These are phyloP conservation scores for Phialophora chinensis DNA, from an alignment of 2,329 filamentous ascomycete species.

Conservation along the genomic window DNA sequence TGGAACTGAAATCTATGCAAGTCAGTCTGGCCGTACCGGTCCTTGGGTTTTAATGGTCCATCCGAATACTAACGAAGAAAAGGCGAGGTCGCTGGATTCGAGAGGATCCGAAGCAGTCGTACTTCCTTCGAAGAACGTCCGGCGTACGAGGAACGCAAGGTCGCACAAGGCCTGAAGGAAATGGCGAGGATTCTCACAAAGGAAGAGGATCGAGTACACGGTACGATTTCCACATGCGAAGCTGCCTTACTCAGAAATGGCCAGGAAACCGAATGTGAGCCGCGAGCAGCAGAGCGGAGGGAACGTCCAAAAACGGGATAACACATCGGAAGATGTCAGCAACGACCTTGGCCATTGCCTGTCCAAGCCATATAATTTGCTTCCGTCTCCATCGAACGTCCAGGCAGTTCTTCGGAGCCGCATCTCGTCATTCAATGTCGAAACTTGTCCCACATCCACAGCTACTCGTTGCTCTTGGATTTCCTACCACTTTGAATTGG, in stretches of 20 bases:
- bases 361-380: neutral
- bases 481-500: constrained; percentile 96
- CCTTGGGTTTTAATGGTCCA: neutral
- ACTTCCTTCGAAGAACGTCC: neutral
- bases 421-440: constrained; percentile 72
- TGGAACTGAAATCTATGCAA: neutral
- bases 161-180: neutral
- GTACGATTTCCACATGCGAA: neutral
- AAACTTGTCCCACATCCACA: constrained; percentile 98
- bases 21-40: neutral
- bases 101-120: neutral
- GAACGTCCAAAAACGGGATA: neutral
- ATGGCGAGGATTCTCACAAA: neutral
- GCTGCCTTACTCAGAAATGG: neutral
- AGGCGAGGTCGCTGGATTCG: neutral
- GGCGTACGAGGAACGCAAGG: neutral
- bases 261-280: neutral
- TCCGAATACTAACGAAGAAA: neutral
- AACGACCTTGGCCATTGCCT: neutral
- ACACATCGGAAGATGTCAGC: neutral
- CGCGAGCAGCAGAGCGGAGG: neutral
- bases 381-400: neutral
- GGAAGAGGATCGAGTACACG: neutral
- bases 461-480: constrained; percentile 87
- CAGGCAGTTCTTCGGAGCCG: neutral